phyloP scores from a whole-genome alignment of 495 filamentous ascomycete species.

The Trichoderma reesei region DNA sequence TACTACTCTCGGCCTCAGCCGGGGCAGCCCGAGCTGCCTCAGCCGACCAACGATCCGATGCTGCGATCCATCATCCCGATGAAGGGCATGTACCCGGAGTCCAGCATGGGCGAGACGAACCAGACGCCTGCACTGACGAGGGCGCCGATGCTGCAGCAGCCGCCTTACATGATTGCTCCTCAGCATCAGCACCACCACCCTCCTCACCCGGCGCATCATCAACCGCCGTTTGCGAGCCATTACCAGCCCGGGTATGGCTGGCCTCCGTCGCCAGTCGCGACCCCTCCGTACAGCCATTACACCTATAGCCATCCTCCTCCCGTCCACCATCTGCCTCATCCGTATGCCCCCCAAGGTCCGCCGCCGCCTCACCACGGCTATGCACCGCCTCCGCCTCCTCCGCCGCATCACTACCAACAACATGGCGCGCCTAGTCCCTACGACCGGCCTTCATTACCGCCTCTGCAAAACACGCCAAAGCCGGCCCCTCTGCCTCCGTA shows the following conservation, averaged over 20 bases:
- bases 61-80: constrained; percentile 74
- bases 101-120: constrained; percentile 77
- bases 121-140: constrained; percentile 36
- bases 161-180: constrained; percentile 26
- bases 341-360: neutral
- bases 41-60: constrained; percentile 70
- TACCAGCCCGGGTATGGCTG: constrained; percentile 45
- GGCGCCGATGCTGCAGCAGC: constrained; percentile 38
- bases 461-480: constrained; percentile 13
- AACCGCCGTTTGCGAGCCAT: constrained; percentile 36
- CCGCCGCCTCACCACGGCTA: neutral
- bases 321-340: neutral
- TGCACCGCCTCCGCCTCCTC: neutral
- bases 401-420: neutral
- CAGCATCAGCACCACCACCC: constrained; percentile 38
- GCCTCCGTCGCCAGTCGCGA: constrained; percentile 51
- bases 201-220: constrained; percentile 37
- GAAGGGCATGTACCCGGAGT: constrained; percentile 95
- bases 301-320: neutral
- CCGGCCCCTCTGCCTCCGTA: constrained; percentile 11
- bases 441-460: constrained; percentile 7
- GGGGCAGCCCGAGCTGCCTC: constrained; percentile 54
- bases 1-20: constrained; percentile 79
- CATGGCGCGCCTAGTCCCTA: neutral
- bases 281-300: constrained; percentile 27